Evolutionary conservation across 116 monocot species (phyloP), one percentile per base, ranked within the genome.

Genomic region (Zostera marina): DNA sequence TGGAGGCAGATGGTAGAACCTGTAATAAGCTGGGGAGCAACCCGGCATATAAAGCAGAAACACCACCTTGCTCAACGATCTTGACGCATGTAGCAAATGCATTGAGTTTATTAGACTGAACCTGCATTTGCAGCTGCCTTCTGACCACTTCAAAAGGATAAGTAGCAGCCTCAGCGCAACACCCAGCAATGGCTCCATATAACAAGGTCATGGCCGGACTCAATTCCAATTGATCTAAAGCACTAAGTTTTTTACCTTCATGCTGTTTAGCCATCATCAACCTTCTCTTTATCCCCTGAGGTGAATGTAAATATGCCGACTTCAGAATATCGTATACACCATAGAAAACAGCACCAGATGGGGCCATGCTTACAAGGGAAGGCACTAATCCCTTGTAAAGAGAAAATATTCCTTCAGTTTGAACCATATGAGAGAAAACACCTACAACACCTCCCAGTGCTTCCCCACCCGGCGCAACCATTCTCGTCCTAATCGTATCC

Each of bases 321-420:
- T 98, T 98, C 20, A 98, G 66, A 57, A 98, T 98, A 58, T 98
- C 98, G 67, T 98, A 98, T 22, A 98, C 81, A 45, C 98, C 90
- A 49, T 89, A 98, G 68, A 98, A 98, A 52, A 98, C 89, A 41
- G 98, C 98, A 49, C 90, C 78, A 45, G 98, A 98, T 47, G 98
- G 98, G 20, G 90, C 90, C 90, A 98, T 98, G 69, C 90, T 98
- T 20, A 98, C 77, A 53, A 98, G 76, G 47, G 98, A 90, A 41
- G 89, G 98, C 22, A 81, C 32, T 41, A 98, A 70, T 17, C 98
- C 89, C 70, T 81, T 98, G 72, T 98, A 98, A 22, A 98, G 85
- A 62, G 98, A 85, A 59, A 90, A 90, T 71, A 98, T 90, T 22
- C 98, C 90, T 68, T 98, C 86, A 17, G 90, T 98, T 22, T 68